phyloP scores from a whole-genome alignment of 2,329 filamentous ascomycete genomes.

The Conoideocrella luteorostrata region DNA sequence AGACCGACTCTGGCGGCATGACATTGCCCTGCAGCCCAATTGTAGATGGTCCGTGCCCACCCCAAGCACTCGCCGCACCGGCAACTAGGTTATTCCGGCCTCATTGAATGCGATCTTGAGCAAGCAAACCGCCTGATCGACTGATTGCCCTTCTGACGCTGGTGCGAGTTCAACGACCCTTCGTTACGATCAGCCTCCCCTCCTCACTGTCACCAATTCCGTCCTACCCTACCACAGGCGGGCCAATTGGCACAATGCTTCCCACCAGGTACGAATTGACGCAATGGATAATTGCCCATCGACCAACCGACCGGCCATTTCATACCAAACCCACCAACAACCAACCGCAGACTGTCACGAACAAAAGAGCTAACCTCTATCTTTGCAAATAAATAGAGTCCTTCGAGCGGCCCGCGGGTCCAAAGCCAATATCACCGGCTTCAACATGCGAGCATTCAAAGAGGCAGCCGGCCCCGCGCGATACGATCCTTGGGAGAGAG shows the following conservation, averaged over 20 bases:
- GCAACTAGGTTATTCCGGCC: conserved; percentile 18
- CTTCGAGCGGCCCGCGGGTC: conserved; percentile 47
- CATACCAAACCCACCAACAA: background rate
- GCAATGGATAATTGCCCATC: conserved; percentile 10
- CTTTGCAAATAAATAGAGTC: conserved; percentile 24
- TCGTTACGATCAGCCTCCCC: conserved; percentile 2
- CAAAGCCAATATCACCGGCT: conserved; percentile 81
- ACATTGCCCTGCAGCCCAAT: background rate
- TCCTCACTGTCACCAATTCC: background rate
- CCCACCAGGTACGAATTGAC: conserved; percentile 28
- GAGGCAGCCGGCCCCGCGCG: conserved; percentile 57
- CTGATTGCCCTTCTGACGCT: background rate
- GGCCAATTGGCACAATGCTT: conserved; percentile 26
- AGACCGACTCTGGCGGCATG: too few relatives aligned
- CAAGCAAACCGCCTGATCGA: background rate
- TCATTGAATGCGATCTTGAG: background rate
- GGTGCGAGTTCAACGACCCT: background rate
- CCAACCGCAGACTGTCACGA: background rate
- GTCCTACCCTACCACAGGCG: background rate
- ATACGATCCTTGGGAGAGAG: conserved; percentile 62
- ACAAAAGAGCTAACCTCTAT: background rate
- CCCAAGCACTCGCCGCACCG: conserved; percentile 1
- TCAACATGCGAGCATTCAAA: conserved; percentile 77
- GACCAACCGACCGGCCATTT: background rate
- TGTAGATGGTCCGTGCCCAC: conserved; percentile 15